Base-by-base conservation (phyloP, 2,329 filamentous ascomycete species). In the Phaeoacremonium minimum region DNA sequence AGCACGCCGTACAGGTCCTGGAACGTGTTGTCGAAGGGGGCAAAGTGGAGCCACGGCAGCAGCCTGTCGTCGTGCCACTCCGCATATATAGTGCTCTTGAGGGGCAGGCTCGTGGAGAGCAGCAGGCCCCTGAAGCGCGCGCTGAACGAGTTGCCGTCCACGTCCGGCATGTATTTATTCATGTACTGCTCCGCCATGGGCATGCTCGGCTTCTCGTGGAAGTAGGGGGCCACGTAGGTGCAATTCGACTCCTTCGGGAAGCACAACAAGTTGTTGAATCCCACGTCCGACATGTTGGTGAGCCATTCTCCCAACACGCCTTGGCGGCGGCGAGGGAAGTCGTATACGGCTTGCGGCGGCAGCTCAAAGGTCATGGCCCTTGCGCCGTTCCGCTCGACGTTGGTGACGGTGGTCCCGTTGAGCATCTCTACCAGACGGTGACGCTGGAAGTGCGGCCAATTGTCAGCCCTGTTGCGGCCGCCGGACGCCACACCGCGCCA, bases 31-130 rank as follows among this genome's bases (percentile, higher is more conserved):
- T 86, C 80, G 49, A 88, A 69, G 3, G 85, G 84, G 2, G 81
- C 75, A 48, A 85, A 88, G 57, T 89, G 85, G 44, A 74, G 64
- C 84, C 84, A 89, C 0, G 82, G 76, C 12, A 77, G 61, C 1
- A 88, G 65, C 6, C 84, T 70, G 30, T 75, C 71, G 52, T 87
- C 83, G 52, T 87, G 83, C 85, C 85, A 88, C 54, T 88, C 85
- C 7, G 75, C 64, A 53, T 84, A 88, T 30, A 87, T 69, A 4
- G 83, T 87, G 11, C 78, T 73, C 59, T 88, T 88, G 52, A 88
- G 73, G 2, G 80, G 79, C 20, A 85, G 56, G 31, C 74, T 80
- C 2, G 75, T 83, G 26, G 75, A 82, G 17, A 71, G 66, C 7
- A 88, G 61, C 46, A 87, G 82, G 0, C 69, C 71, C 32, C 74